Percentiles rank a stretch among this genome's conserved stretches.
These are phyloP conservation scores for Solanum chacoense DNA, from an alignment of 305 asterid genomes.

Conservation along the genomic window DNA sequence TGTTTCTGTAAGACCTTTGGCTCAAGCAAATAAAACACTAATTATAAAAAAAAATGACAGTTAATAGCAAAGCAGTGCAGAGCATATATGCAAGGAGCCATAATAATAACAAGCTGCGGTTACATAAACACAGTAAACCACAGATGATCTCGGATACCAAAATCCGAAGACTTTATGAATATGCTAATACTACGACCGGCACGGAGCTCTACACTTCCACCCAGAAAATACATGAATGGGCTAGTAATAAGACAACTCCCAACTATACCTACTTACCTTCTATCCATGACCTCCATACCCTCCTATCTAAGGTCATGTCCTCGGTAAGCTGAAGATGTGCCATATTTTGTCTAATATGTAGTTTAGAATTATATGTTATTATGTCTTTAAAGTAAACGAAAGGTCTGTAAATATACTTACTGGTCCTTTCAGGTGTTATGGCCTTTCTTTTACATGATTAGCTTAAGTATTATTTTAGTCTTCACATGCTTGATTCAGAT, in stretches of 20 bases:
- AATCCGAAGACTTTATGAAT: not conserved
- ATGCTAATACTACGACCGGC: not conserved
- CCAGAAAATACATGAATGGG: not conserved
- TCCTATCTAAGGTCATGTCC: not conserved
- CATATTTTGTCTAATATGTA: not conserved
- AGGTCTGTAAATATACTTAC: not conserved
- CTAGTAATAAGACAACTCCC: not conserved
- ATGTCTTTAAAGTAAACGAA: not conserved
- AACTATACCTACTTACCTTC: not conserved
- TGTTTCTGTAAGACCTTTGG: not conserved
- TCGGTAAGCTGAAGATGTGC: not conserved
- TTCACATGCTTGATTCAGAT: slow-evolving; percentile 1
- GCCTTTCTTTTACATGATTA: not conserved
- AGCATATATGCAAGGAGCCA: not conserved
- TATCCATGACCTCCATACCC: not conserved
- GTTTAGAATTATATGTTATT: not conserved
- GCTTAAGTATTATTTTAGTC: not conserved
- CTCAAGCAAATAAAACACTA: not conserved
- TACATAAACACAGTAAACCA: not conserved
- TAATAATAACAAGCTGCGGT: not conserved
- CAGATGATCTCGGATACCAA: not conserved
- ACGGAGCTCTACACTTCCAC: not conserved
- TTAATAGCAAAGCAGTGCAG: not conserved
- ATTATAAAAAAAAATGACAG: not conserved
- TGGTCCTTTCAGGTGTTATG: not conserved